Evolutionary conservation across 768 basidiomycete genomes (phyloP).

Genomic region (Cystofilobasidium capitatum): DNA sequence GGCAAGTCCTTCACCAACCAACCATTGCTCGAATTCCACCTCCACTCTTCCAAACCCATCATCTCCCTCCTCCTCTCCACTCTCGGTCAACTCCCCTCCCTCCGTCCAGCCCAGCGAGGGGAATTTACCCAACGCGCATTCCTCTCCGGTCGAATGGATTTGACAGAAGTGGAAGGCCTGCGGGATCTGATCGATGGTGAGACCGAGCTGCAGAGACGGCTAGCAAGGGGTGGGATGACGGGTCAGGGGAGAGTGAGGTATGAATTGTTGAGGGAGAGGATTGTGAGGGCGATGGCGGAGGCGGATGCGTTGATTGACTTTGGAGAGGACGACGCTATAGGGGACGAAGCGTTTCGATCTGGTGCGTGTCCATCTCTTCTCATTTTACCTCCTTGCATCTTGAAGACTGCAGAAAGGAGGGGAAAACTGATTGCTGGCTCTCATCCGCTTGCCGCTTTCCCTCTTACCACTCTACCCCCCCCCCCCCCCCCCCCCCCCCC

Average conservation of each 20-base stretch:
- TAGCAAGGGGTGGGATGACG: constrained; percentile 57
- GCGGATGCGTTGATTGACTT: constrained; percentile 88
- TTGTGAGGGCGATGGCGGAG: constrained; percentile 63
- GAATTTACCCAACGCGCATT: constrained; percentile 84
- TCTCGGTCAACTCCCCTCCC: constrained; percentile 50
- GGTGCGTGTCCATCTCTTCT: constrained; percentile 44
- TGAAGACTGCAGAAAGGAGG: too few species aligned
- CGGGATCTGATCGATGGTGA: constrained; percentile 81
- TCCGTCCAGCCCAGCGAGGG: constrained; percentile 71
- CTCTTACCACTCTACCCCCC: background rate
- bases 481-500: too few species aligned
- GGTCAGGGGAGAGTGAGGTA: constrained; percentile 55
- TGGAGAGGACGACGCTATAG: constrained; percentile 81
- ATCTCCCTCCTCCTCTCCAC: constrained; percentile 59
- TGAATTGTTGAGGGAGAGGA: constrained; percentile 54
- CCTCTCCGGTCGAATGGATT: constrained; percentile 65
- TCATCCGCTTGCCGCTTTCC: too few species aligned
- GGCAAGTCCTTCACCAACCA: constrained; percentile 76
- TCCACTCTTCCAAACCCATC: constrained; percentile 76
- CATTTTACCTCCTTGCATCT: background rate
- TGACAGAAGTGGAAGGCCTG: constrained; percentile 81
- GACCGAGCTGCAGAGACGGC: constrained; percentile 66
- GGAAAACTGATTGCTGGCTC: too few species aligned
- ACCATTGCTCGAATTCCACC: constrained; percentile 70
- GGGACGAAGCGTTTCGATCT: constrained; percentile 65